Evolutionary conservation across 2,329 filamentous ascomycete genomes (phyloP).

Genomic region (Chrysoporthe deuterocubensis): DNA sequence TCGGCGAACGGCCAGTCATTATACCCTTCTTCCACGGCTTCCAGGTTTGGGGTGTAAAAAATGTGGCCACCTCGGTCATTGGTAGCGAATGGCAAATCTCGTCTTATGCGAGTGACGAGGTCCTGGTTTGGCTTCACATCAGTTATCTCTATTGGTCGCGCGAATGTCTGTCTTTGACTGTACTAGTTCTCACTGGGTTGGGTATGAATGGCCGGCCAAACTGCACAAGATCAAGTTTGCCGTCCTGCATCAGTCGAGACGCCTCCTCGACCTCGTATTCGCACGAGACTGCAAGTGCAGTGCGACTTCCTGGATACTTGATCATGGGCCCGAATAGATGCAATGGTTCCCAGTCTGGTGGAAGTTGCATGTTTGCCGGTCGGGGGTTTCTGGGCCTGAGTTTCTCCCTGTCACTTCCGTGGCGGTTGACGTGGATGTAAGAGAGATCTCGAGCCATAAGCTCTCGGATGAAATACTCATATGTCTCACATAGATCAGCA

Average conservation of each 20-base stretch:
- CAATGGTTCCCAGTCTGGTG: constrained; percentile 16
- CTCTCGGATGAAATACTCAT: constrained; percentile 50
- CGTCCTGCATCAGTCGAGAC: not conserved
- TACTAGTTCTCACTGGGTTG: constrained; percentile 16
- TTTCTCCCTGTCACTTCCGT: constrained; percentile 8
- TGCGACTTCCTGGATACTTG: constrained; percentile 10
- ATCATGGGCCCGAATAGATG: constrained; percentile 18
- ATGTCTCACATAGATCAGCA: constrained; percentile 34
- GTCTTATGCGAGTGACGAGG: not conserved
- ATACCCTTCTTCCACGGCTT: not conserved
- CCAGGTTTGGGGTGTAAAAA: not conserved
- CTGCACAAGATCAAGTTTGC: constrained; percentile 20
- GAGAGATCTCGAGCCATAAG: constrained; percentile 51
- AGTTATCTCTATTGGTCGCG: not conserved
- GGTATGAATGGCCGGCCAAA: constrained; percentile 23
- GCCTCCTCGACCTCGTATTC: constrained; percentile 26
- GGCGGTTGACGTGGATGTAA: constrained; percentile 48
- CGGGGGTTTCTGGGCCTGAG: not conserved
- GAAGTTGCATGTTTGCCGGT: constrained; percentile 3
- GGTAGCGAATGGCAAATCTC: not conserved
- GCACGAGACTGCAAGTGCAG: constrained; percentile 15
- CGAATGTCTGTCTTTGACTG: not conserved
- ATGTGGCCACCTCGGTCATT: not conserved
- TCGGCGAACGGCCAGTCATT: not conserved
- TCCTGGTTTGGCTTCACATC: not conserved